Percentiles rank a stretch among this genome's conserved stretches.
phyloP scores from a whole-genome alignment of 2,329 filamentous ascomycete genomes.

The Pseudogymnoascus sp. region DNA sequence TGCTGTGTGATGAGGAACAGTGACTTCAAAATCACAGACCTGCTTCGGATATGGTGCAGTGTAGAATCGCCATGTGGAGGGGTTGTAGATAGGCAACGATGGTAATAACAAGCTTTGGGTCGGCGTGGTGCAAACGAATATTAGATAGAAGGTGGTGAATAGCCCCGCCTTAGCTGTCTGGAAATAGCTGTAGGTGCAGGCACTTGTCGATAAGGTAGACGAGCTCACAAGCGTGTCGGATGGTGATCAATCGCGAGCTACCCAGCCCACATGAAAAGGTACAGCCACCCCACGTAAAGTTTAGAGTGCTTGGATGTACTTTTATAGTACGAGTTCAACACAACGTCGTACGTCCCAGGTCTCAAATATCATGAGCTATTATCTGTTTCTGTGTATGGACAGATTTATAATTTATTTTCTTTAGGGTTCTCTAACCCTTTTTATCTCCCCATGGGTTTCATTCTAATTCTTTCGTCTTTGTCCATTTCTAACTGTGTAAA shows the following conservation, averaged over 20 bases:
- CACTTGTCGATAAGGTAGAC: conserved; percentile 9
- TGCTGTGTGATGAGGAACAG: background rate
- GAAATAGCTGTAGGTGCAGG: conserved; percentile 7
- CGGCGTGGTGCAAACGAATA: conserved; percentile 6
- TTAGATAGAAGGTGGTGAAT: conserved; percentile 1
- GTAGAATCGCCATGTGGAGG: conserved; percentile 2
- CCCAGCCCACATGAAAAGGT: background rate
- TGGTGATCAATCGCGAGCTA: conserved; percentile 6
- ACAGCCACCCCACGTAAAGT: conserved; percentile 5
- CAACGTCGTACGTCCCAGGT: background rate
- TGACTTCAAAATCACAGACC: conserved; percentile 1
- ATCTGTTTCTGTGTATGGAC: background rate
- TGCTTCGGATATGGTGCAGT: background rate
- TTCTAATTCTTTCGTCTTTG: background rate
- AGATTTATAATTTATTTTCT: background rate
- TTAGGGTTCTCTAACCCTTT: too few relatives aligned
- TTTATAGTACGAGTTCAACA: background rate
- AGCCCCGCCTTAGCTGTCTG: conserved; percentile 8
- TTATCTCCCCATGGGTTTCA: background rate
- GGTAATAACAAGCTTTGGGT: conserved; percentile 1
- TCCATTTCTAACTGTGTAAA: background rate
- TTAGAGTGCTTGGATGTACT: background rate
- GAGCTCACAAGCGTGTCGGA: conserved; percentile 7
- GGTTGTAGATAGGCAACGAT: conserved; percentile 2
- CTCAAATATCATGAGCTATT: background rate